These are phyloP conservation scores for Onygenales sp. DNA, from an alignment of 2,329 filamentous ascomycete genomes.

Conservation along the genomic window DNA sequence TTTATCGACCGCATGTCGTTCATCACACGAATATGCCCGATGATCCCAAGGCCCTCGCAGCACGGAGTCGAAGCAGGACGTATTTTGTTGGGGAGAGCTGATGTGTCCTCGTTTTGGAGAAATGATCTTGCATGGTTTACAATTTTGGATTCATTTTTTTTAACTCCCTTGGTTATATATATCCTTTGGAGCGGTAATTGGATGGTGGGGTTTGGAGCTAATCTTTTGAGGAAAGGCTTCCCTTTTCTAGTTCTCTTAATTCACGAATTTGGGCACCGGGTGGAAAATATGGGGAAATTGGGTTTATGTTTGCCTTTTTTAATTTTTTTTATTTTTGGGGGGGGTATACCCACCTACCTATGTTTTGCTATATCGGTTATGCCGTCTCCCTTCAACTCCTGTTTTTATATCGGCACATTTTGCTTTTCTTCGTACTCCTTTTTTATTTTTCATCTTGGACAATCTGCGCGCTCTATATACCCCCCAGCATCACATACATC, in stretches of 20 bases:
- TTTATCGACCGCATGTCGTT: slow-evolving; percentile 86
- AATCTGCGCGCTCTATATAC: neutral
- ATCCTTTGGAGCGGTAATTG: neutral
- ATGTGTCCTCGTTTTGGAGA: neutral
- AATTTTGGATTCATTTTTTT: neutral
- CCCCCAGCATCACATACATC: neutral
- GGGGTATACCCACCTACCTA: too few relatives aligned
- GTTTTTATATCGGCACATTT: neutral
- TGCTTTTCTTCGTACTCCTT: neutral
- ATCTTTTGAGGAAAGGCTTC: neutral
- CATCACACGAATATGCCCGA: slow-evolving; percentile 69
- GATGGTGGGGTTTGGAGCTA: neutral
- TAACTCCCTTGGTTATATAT: neutral
- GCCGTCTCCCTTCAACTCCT: neutral
- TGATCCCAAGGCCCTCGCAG: slow-evolving; percentile 60
- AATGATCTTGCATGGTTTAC: neutral
- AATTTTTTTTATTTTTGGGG: too few relatives aligned
- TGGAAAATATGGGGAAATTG: too few relatives aligned
- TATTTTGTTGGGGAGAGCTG: slow-evolving; percentile 50
- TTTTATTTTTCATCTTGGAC: neutral
- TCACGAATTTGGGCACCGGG: too few relatives aligned
- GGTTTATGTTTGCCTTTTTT: too few relatives aligned
- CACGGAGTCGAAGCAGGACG: slow-evolving; percentile 57
- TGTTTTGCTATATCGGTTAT: too few relatives aligned
- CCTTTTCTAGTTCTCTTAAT: neutral